These are phyloP conservation scores for Eucalyptus curtisii DNA, from an alignment of 345 rosid genomes.

Conservation along the genomic window DNA sequence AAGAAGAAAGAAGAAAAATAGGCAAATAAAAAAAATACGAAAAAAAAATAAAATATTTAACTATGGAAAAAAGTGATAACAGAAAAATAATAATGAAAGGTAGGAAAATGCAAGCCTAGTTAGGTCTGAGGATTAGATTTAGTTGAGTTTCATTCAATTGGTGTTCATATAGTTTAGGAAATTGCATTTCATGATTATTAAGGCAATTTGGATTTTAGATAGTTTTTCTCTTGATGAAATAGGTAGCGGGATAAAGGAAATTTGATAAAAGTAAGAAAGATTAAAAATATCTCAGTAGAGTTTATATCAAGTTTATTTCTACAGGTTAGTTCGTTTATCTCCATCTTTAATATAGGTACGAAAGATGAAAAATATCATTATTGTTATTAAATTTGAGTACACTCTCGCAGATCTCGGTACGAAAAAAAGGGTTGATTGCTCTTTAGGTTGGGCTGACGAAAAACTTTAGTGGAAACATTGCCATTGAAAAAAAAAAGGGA, in stretches of 20 bases:
- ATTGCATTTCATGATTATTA: too few species aligned
- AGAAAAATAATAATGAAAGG: too few species aligned
- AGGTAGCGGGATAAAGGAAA: neutral
- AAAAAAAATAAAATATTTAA: too few species aligned
- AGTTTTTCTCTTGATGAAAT: neutral
- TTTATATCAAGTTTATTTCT: too few species aligned
- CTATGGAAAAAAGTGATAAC: rapidly evolving
- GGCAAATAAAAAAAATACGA: too few species aligned
- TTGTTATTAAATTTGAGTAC: neutral
- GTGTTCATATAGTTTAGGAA: neutral
- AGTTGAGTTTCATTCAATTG: neutral
- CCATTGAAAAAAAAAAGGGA: neutral
- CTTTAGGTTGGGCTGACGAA: neutral
- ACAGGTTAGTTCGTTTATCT: rapidly evolving
- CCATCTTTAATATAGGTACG: too few species aligned
- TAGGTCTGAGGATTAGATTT: neutral
- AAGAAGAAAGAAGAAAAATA: neutral
- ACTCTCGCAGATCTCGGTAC: neutral
- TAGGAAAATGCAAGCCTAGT: neutral
- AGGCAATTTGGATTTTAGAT: neutral
- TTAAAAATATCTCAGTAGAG: neutral
- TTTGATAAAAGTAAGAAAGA: neutral
- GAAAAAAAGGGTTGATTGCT: neutral
- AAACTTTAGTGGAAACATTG: neutral
- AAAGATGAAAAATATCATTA: too few species aligned